A percentile compares a stretch with the other conserved stretches of the same genome.
These are phyloP conservation scores for Trichopus zeylanicus DNA, from an alignment of 116 monocot genomes.

Conservation along the genomic window DNA sequence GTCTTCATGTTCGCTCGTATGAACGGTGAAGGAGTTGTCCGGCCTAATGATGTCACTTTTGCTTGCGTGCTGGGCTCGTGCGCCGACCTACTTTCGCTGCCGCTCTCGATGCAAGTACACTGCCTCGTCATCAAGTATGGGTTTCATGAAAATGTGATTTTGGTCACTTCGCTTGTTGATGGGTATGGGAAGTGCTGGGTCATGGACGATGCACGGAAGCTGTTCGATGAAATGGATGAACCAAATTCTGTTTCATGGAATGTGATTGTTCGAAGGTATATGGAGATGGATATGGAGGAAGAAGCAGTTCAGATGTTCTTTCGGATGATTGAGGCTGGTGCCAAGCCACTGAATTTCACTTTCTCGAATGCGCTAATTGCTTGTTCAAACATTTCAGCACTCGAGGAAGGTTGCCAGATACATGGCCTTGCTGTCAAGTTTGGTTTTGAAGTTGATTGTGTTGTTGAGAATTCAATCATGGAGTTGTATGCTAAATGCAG, in stretches of 20 bases:
- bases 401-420: constrained; percentile 12
- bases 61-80: constrained; percentile 61
- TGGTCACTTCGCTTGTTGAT: constrained; percentile 63
- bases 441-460: constrained; percentile 18
- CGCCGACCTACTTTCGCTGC: constrained; percentile 26
- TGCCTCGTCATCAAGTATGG: no score
- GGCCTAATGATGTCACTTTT: constrained; percentile 53
- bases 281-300: constrained; percentile 32
- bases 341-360: constrained; percentile 55
- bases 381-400: constrained; percentile 24
- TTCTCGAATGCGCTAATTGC: constrained; percentile 57
- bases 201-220: constrained; percentile 28
- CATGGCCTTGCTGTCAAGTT: constrained; percentile 21
- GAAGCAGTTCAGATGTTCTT: constrained; percentile 55
- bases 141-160: constrained; percentile 43
- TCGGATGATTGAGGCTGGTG: constrained; percentile 30
- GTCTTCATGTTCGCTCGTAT: constrained; percentile 35
- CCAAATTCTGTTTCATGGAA: constrained; percentile 59
- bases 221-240: neutral
- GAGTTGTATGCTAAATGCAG: constrained; percentile 29
- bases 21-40: constrained; percentile 19
- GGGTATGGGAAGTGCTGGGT: constrained; percentile 64
- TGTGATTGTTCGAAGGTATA: constrained; percentile 72
- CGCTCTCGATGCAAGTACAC: constrained; percentile 48
- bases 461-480: constrained; percentile 23